phyloP scores from a whole-genome alignment of 495 filamentous ascomycete species.

The Penicillium egyptiacum region DNA sequence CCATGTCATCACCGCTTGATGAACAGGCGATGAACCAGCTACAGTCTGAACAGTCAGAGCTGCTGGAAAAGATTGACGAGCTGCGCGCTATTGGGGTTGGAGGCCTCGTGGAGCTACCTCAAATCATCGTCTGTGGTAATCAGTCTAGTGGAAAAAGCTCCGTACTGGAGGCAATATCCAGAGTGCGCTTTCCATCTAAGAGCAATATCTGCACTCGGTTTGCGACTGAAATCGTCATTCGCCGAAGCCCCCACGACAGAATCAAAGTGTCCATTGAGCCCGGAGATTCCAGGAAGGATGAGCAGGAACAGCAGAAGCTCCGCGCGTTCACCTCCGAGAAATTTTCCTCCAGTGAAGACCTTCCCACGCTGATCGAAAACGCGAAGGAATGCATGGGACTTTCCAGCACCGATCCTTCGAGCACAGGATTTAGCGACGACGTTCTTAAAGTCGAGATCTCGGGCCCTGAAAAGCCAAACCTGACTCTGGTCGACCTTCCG shows the following conservation, averaged over 20 bases:
- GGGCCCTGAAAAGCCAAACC: slow-evolving; percentile 58
- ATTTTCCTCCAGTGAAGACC: slow-evolving; percentile 28
- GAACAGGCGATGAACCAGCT: slow-evolving; percentile 17
- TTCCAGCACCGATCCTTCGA: not conserved
- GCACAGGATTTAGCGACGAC: slow-evolving; percentile 54
- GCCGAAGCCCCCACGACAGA: slow-evolving; percentile 25
- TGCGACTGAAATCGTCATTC: slow-evolving; percentile 61
- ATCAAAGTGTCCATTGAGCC: slow-evolving; percentile 50
- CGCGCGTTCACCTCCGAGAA: slow-evolving; percentile 12
- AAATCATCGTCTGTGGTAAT: slow-evolving; percentile 73
- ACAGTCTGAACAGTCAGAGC: slow-evolving; percentile 27
- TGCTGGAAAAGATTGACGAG: slow-evolving; percentile 59
- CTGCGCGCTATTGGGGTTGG: slow-evolving; percentile 56
- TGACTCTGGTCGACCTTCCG: slow-evolving; percentile 68
- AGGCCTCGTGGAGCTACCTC: slow-evolving; percentile 60
- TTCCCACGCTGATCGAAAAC: slow-evolving; percentile 44
- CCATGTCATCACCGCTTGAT: not conserved
- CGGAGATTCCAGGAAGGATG: slow-evolving; percentile 20
- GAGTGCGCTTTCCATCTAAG: slow-evolving; percentile 66
- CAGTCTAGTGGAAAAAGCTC: slow-evolving; percentile 74
- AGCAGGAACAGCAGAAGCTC: slow-evolving; percentile 16
- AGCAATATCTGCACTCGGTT: slow-evolving; percentile 67
- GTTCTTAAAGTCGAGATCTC: slow-evolving; percentile 63
- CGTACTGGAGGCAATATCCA: slow-evolving; percentile 70
- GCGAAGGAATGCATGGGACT: slow-evolving; percentile 55